A percentile compares a stretch with the other conserved stretches of the same genome.
These are phyloP conservation scores for Colletotrichum sp. DNA, from an alignment of 2,329 filamentous ascomycete species.

Conservation along the genomic window DNA sequence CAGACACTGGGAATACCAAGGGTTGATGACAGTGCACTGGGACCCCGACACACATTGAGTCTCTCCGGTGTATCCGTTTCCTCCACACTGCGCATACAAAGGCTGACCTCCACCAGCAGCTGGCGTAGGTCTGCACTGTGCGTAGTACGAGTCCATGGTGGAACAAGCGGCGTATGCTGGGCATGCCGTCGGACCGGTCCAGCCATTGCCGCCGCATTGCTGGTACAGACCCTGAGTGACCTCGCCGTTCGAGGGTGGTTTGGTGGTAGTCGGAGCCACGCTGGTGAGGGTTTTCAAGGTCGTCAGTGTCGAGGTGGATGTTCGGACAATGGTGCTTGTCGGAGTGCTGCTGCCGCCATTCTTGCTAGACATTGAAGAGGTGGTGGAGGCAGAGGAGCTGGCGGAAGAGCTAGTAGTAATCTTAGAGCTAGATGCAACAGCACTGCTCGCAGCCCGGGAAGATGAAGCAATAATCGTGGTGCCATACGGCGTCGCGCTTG, in stretches of 20 bases:
- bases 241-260: background rate
- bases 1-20: conserved; percentile 11
- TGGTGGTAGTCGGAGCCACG: background rate
- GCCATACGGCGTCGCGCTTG: conserved; percentile 19
- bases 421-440: background rate
- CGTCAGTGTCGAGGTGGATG: background rate
- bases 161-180: background rate
- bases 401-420: too few species aligned
- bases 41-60: conserved; percentile 1
- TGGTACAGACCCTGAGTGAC: background rate
- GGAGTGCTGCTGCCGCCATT: background rate
- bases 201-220: conserved; percentile 2
- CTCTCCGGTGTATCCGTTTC: background rate
- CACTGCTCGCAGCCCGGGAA: background rate
- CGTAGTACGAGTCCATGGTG: background rate
- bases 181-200: background rate
- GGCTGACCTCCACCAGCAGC: background rate
- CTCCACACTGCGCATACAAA: conserved; percentile 7
- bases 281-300: background rate
- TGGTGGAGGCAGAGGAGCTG: background rate
- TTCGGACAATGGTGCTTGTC: background rate
- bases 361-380: background rate
- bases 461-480: background rate
- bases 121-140: background rate
- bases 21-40: background rate